Percentiles rank a stretch among this genome's conserved stretches.
Evolutionary conservation across 495 filamentous ascomycete genomes (phyloP).

Genomic region (Chaetomidium leptoderma): DNA sequence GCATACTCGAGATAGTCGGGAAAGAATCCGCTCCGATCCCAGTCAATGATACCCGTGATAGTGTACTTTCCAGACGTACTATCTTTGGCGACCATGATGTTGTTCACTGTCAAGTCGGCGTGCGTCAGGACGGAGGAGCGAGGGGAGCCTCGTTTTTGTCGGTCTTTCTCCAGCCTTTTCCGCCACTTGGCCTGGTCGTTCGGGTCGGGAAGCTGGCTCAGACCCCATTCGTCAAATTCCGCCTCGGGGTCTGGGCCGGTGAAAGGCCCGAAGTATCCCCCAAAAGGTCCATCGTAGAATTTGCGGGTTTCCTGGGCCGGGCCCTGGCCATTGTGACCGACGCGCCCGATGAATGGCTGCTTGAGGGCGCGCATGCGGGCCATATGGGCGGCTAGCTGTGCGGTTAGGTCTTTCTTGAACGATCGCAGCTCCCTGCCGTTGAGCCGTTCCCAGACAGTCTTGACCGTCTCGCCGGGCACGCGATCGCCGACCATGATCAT

Average conservation of each 20-base stretch:
- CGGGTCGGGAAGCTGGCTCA: neutral
- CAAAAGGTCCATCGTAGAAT: neutral
- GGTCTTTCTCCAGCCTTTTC: neutral
- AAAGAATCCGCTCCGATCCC: conserved; percentile 1
- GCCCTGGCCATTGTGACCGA: neutral
- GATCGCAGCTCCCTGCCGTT: neutral
- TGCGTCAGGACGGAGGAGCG: neutral
- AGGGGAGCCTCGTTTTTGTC: neutral
- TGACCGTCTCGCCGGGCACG: neutral
- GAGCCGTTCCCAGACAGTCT: neutral
- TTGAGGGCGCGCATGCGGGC: neutral
- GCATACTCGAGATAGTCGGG: neutral
- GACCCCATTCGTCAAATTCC: neutral
- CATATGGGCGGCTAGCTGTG: neutral
- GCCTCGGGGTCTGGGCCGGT: neutral
- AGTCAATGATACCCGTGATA: neutral
- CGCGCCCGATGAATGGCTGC: neutral
- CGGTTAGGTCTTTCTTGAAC: neutral
- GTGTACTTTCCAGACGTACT: neutral
- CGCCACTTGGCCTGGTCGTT: neutral
- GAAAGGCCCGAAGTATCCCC: neutral
- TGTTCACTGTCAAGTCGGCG: neutral
- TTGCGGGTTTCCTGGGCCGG: neutral
- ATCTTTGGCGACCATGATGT: conserved; percentile 1
- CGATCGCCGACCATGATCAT: neutral